Conservation (phyloP, 805 yeast species). For the Spathaspora girioi region DNA sequence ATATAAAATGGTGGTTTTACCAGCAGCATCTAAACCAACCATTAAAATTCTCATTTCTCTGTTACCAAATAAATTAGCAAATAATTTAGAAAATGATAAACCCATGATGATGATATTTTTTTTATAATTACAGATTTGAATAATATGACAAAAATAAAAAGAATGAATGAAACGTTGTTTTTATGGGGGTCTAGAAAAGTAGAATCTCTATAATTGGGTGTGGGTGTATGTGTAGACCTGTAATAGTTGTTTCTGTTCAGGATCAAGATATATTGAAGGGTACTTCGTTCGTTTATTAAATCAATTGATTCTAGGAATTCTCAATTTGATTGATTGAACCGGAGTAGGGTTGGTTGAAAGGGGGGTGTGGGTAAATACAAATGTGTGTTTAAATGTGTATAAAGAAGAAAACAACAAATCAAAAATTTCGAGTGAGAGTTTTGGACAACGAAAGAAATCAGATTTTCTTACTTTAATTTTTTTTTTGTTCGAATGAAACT, state of each 20-base stretch:
- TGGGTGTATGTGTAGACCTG: not conserved
- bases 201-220: not conserved
- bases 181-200: not conserved
- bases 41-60: constrained; percentile 97
- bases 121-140: not conserved
- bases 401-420: constrained; percentile 8
- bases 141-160: not conserved
- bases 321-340: not conserved
- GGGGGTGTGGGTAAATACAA: not conserved
- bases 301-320: not conserved
- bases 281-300: not conserved
- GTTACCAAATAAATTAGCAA: constrained; percentile 93
- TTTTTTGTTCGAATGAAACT: not conserved
- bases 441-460: not conserved
- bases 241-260: not conserved
- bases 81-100: constrained; percentile 88
- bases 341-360: not conserved
- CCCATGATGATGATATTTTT: constrained; percentile 55
- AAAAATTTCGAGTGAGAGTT: constrained; percentile 3
- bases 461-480: not conserved
- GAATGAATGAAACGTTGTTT: not conserved
- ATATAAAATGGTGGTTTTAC: constrained; percentile 95
- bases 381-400: not conserved
- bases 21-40: constrained; percentile 98
- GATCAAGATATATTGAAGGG: not conserved